Evolutionary conservation across 2,329 filamentous ascomycete genomes (phyloP).

Genomic region (Madurella fahalii): DNA sequence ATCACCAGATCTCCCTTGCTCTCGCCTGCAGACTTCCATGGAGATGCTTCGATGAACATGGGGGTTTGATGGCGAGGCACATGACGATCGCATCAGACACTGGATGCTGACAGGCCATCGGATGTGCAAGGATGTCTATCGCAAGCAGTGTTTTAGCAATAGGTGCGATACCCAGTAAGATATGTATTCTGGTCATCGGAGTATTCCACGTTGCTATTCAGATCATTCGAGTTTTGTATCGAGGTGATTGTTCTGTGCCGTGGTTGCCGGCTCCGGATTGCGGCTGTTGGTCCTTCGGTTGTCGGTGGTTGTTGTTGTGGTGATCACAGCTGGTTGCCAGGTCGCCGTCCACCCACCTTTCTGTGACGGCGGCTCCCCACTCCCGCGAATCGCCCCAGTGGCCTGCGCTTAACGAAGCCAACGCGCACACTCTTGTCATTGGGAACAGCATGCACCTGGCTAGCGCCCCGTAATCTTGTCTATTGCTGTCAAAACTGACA

Average conservation of each 20-base stretch:
- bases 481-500: conserved; percentile 1
- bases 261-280: too few relatives aligned
- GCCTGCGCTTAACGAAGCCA: too few relatives aligned
- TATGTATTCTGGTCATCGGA: not conserved
- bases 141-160: not conserved
- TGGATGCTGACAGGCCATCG: not conserved
- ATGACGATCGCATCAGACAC: conserved; percentile 35
- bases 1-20: conserved; percentile 48
- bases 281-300: too few relatives aligned
- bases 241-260: too few relatives aligned
- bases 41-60: conserved; percentile 60
- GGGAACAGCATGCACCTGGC: not conserved
- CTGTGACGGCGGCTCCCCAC: not conserved
- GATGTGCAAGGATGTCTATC: not conserved
- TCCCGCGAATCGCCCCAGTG: too few relatives aligned
- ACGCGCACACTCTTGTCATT: too few relatives aligned
- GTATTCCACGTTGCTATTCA: not conserved
- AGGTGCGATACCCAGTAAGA: not conserved
- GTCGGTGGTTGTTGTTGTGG: not conserved
- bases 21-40: conserved; percentile 79
- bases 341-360: not conserved
- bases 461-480: not conserved
- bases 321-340: conserved; percentile 8
- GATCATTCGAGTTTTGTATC: not conserved
- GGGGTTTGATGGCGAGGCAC: conserved; percentile 86